Evolutionary conservation across 1,284 basidiomycete species (phyloP), one percentile per base, ranked within the genome.

Genomic region (Austropuccinia psidii): DNA sequence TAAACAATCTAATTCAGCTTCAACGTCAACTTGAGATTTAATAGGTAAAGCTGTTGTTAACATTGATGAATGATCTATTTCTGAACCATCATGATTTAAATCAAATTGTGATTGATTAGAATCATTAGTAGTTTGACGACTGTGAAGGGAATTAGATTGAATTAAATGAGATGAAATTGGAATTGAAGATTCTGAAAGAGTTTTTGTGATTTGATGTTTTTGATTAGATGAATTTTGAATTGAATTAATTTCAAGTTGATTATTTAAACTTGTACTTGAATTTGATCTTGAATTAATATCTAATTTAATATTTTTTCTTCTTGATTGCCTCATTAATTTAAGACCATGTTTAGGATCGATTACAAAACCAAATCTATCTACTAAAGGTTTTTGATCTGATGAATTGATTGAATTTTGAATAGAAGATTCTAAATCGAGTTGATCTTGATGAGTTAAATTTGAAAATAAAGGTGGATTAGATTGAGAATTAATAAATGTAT

Each of bases 301-400:
- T 24, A n/a, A 6, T 24, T 5, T 57, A 31, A 57, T 21, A 29
- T 29, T 9, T 13, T 27, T 43, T 37, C 24, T 62, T 31, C 69
- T 35, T 15, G 69, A 73, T 39, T 52, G 35, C 37, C 49, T 45
- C 69, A 73, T 73, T 9, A 73, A 43, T 43, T 62, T 49, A 29
- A 73, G 24, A 4, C 69, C 69, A 41, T 73, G 64, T 43, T 73
- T 73, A 19, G 39, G 58, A 62, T 73, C 69, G 19, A 73, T 60
- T 37, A 73, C 52, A 57, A 73, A 73, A 17, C 69, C 69, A 55
- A 73, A 73, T 15, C 69, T 43, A 41, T 73, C 69, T 8, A 58
- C 45, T 4, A 73, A 35, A 35, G 69, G 69, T 41, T 62, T 29
- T 24, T 73, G 35, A 37, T 70, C 67, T 21, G 21, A 27, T 11